Percentiles rank a stretch among this genome's conserved stretches.
These are phyloP conservation scores for Tillandsia fasciculata DNA, from an alignment of 176 grass and related monocot species.

Conservation along the genomic window DNA sequence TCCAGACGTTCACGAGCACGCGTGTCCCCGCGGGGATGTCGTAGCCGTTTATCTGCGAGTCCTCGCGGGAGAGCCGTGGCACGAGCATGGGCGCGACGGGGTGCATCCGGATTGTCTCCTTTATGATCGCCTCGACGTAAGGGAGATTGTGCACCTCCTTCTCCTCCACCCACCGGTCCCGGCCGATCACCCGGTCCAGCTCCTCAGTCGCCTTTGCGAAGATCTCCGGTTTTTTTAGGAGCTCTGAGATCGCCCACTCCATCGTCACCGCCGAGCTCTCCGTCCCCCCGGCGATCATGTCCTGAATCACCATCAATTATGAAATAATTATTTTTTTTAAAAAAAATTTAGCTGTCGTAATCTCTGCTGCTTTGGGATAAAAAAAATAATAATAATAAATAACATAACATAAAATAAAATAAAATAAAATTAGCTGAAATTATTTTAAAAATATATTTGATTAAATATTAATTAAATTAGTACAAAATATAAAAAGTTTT, in stretches of 20 bases:
- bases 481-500: no score
- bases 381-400: no score
- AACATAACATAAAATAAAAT: no score
- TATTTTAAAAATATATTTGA: no score
- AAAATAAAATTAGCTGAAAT: no score
- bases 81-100: constrained; percentile 43
- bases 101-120: constrained; percentile 61
- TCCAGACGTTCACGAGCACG: constrained; percentile 53
- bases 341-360: background rate
- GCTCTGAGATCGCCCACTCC: constrained; percentile 60
- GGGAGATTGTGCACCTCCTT: constrained; percentile 34
- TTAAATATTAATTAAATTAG: no score
- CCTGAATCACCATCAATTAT: background rate
- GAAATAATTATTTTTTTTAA: background rate
- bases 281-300: constrained; percentile 43
- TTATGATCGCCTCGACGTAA: constrained; percentile 53
- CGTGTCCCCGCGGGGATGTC: constrained; percentile 37
- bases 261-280: constrained; percentile 49
- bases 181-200: constrained; percentile 40
- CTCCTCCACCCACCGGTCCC: constrained; percentile 29
- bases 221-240: constrained; percentile 21
- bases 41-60: constrained; percentile 36
- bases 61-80: constrained; percentile 36
- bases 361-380: no score
- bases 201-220: constrained; percentile 26